Base-by-base conservation (phyloP, 2,329 filamentous ascomycete genomes). In the Colletotrichum liaoningense region DNA sequence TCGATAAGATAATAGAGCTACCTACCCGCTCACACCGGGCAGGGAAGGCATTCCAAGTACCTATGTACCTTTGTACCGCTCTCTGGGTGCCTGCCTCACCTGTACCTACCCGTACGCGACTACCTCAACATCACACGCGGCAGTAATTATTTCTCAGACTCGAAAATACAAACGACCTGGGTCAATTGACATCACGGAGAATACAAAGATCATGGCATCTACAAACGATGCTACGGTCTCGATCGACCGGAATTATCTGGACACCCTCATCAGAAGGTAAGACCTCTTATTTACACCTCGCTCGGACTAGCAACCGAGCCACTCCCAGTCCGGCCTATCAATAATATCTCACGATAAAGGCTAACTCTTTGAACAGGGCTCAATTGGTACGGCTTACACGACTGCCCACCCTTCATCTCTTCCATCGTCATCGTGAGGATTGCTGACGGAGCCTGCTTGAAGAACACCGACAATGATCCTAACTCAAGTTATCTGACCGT, bases 191-290 rank as follows among this genome's bases (percentile, higher is more conserved):
- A 62, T 35, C 24, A 4, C 24, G 70, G 28, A 63, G 28, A 57
- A n/a, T n/a, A 58, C 49, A 56, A 38, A 30, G 64, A 9, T 28
- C n/a, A 81, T 82, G 80, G 77, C 77, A 52, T 63, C 75, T 57
- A 70, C 74, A 22, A 63, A 56, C 30, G 42, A 60, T 59, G 67
- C 74, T 62, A 63, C 58, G 28, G 67, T 67, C 71, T 74, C 89
- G 11, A 86, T 92, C 75, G 89, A 90, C 75, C 90, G 87, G 78
- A 80, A 82, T 63, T 89, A 92, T 82, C 89, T 92, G 77, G 88
- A 92, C 77, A 88, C 89, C 70, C 84, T 93, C 59, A 79, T 92
- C 66, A 86, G 88, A 79, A 88, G 89, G 92, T 93, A 82, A 84
- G 87, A 69, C 22, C 14, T 69, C 55, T 52, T 26, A 33, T 58